Conservation (phyloP, 2,329 filamentous ascomycete species). For the Xylariaceae sp. region DNA sequence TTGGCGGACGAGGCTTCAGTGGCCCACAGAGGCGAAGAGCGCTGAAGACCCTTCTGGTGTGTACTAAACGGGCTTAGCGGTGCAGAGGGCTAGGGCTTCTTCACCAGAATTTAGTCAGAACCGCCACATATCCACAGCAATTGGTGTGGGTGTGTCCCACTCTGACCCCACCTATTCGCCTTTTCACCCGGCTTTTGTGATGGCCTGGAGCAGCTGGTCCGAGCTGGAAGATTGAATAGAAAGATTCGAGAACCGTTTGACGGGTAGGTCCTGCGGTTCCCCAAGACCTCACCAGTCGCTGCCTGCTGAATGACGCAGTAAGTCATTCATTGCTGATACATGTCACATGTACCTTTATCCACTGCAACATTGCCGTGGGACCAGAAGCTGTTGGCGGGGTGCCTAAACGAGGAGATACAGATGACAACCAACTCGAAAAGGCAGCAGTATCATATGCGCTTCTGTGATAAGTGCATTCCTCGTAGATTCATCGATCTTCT, state of each 20-base stretch:
- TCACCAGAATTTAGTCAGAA: background rate
- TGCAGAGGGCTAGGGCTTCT: conserved; percentile 32
- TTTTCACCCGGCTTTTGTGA: no score
- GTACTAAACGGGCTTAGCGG: conserved; percentile 25
- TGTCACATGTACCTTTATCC: background rate
- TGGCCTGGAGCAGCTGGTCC: background rate
- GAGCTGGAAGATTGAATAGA: background rate
- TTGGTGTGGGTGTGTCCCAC: no score
- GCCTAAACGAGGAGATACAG: conserved; percentile 3
- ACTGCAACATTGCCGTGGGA: no score
- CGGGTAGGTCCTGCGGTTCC: no score
- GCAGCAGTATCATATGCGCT: conserved; percentile 1
- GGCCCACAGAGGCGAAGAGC: conserved; percentile 19
- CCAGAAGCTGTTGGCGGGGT: no score
- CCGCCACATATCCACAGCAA: no score
- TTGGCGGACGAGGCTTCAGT: conserved; percentile 15
- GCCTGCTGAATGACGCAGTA: conserved; percentile 7
- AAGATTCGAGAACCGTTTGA: no score
- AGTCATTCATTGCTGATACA: conserved; percentile 2
- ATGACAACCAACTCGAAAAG: conserved; percentile 1
- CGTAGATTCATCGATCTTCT: no score
- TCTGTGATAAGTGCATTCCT: no score
- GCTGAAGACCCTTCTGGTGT: conserved; percentile 19
- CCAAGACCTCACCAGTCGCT: conserved; percentile 9
- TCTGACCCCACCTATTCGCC: no score